These are phyloP conservation scores for Picochlorum costavermella DNA, from an alignment of 139 green algal genomes.

Conservation along the genomic window DNA sequence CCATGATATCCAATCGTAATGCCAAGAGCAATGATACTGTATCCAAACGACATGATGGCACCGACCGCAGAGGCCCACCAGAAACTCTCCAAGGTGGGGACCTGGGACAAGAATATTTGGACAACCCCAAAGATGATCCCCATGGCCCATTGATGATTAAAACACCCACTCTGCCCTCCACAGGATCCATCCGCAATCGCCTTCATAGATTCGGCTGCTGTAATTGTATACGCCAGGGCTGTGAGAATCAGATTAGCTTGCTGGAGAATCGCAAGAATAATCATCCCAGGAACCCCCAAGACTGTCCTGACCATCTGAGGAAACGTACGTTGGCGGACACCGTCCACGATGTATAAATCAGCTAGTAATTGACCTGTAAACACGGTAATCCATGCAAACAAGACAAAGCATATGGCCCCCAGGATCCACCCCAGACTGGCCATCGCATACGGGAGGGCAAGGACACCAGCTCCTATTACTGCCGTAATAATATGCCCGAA, in stretches of 20 bases:
- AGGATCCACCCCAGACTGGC: constrained; percentile 23
- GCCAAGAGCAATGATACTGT: constrained; percentile 34
- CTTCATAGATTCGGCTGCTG: constrained; percentile 27
- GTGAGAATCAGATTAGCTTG: constrained; percentile 39
- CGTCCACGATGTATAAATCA: constrained; percentile 27
- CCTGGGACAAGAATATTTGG: constrained; percentile 20
- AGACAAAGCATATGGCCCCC: constrained; percentile 22
- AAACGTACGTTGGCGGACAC: not conserved
- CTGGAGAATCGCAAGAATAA: constrained; percentile 28
- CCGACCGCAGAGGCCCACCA: constrained; percentile 37
- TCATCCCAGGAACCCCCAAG: constrained; percentile 7
- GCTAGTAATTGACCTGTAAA: constrained; percentile 30
- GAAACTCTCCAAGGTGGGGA: constrained; percentile 24
- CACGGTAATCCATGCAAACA: constrained; percentile 22
- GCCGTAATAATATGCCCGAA: constrained; percentile 12
- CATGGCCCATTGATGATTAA: constrained; percentile 17
- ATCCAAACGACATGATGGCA: constrained; percentile 34
- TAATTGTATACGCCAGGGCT: constrained; percentile 33
- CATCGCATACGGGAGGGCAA: constrained; percentile 18
- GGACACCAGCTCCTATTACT: constrained; percentile 17
- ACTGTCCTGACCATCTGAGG: constrained; percentile 10
- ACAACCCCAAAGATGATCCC: constrained; percentile 9
- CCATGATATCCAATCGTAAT: constrained; percentile 13
- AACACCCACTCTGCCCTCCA: constrained; percentile 6
- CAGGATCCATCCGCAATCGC: constrained; percentile 8